These are phyloP conservation scores for Aspergillus sp. DNA, from an alignment of 2,329 filamentous ascomycete species.

Conservation along the genomic window DNA sequence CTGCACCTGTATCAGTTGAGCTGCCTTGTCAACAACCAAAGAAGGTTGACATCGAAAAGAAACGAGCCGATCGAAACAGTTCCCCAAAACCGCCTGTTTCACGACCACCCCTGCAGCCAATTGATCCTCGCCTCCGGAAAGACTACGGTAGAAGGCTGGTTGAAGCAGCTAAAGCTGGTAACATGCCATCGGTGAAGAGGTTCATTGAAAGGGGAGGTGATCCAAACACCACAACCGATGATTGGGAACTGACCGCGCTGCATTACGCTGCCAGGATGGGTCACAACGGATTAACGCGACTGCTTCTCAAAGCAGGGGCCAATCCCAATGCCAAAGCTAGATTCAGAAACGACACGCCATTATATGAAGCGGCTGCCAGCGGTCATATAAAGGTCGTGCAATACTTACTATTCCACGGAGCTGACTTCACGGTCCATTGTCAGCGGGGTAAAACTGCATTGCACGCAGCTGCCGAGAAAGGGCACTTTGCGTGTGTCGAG, in stretches of 20 bases:
- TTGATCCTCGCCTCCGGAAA: background rate
- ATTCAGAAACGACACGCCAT: background rate
- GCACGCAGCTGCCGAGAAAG: constrained; percentile 1
- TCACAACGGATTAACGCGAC: background rate
- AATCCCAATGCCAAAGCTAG: background rate
- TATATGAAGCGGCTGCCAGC: background rate
- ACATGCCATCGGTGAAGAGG: background rate
- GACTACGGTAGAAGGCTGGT: background rate
- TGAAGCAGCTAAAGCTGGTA: background rate
- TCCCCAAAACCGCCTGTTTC: background rate
- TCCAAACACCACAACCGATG: background rate
- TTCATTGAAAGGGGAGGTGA: background rate
- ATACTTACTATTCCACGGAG: background rate
- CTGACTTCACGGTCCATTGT: background rate
- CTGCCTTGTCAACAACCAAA: background rate
- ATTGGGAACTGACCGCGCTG: background rate
- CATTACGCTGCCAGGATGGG: background rate
- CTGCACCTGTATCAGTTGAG: background rate
- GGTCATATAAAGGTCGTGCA: background rate
- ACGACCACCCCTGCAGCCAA: background rate
- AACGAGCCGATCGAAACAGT: background rate
- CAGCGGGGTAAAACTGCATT: background rate
- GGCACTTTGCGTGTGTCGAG: background rate
- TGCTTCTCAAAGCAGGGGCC: constrained; percentile 1
- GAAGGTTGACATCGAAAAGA: background rate